Base-by-base conservation (phyloP, 345 rosid species). In the Tarenaya hassleriana region DNA sequence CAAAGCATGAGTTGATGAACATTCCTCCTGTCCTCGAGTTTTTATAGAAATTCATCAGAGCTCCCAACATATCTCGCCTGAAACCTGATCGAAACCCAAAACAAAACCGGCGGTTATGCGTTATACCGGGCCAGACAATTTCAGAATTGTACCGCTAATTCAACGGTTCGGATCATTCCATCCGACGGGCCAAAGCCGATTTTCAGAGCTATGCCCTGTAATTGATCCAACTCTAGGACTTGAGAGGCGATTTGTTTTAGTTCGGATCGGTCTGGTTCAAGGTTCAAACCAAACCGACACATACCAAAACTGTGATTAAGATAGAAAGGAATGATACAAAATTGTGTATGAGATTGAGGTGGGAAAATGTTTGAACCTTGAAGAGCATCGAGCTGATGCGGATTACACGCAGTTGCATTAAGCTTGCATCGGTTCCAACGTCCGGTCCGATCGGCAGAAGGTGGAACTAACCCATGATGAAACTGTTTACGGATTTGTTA, bases 1-100 rank as follows among this genome's bases (percentile, higher is more conserved):
- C 88, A 42, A 92, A 88, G 66, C 96, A 92, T 10, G 98, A 83
- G 58, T 88, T 85, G 74, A 92, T 73, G 58, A 76, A 92, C 90
- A 88, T 79, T 16, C 96, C 98, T 10, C 78, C 88, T 42, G 70
- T 56, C 9, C 40, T 53, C 8, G 90, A 76, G 57, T 62, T 31
- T 45, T 16, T 67, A 19, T 55, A 62, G 62, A 83, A 85, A n/a
- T 57, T 49, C 35, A 47, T 41, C 27, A 85, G 43, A 10, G 86
- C 79, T 47, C 16, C 57, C 46, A 92, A 63, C 98, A 92, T 88
- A 60, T 79, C 80, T 15, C 34, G 54, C 76, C 98, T 78, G 59
- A 92, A 76, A 63, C 88, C 97, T 90, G 65, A 24, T 24, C 29
- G 5, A 2, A 24, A 24, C 29, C 46, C 37, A 42, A 18, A 16